Base-by-base conservation (phyloP, 306 rosid genomes). In the Lupinus albus region DNA sequence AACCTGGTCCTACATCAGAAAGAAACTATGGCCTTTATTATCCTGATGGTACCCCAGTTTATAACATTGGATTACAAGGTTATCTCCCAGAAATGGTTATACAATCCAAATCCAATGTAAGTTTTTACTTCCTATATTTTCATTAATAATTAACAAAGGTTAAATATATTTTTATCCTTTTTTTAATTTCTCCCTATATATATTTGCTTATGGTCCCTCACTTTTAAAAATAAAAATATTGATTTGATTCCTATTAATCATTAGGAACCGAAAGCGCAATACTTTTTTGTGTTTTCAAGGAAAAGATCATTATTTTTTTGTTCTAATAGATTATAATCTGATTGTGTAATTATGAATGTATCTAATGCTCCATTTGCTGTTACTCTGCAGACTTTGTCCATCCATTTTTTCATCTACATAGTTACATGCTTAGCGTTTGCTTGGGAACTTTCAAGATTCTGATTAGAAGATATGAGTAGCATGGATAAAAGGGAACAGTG, bases 1-100 rank as follows among this genome's bases (percentile, higher is more conserved):
- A 93, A 61, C 42, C 86, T 14, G 98, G 96, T 50, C 86, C 94
- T 8, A 56, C 79, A 1, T 93, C 98, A 8, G 98, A 93, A 81
- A 84, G 94, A 78, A 93, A 93, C 61, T 93, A 84, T 67, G 98
- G 98, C 6, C 91, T 93, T 18, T 93, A 68, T 55, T 87, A 86
- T 74, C 96, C 98, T 2, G 68, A 93, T 72, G 96, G 87, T 0
- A 73, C 80, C 2, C 89, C 87, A 5, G 98, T 93, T 65, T 93
- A 93, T 64, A 80, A 85, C 69, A 67, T 93, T 59, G 98, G 96
- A 42, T 60, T 84, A 17, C 79, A 83, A 33, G 87, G 92, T 14
- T 68, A 82, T 72, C 88, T 83, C 28, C 88, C 94, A 14, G 84
- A 78, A 67, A 61, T 84, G 70, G 60, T 77, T 61, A 75, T 86